Base-by-base conservation (phyloP, 2,329 filamentous ascomycete species). In the Zarea fungicola region DNA sequence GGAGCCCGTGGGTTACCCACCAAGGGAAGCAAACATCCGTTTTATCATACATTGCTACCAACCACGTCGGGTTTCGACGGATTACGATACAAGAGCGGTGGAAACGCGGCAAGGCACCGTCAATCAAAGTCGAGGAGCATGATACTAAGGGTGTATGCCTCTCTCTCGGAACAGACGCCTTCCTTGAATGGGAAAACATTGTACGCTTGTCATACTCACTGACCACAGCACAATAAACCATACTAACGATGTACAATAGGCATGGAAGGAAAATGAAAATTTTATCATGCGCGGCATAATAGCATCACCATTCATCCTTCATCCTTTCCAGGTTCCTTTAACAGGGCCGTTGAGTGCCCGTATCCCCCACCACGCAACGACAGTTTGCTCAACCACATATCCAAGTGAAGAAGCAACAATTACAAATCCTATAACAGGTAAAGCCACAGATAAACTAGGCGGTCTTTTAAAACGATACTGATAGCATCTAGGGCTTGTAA, bases 31-130 rank as follows among this genome's bases (percentile, higher is more conserved):
- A 63, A 18, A 69, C 66, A 0, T 71, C 73, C 16, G 67, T 76
- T 1, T 50, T 83, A 4, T 75, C 76, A 0, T 80, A 78, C 54
- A 60, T 77, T 9, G 64, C 74, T 2, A 67, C 65, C 29, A 74
- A 77, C 53, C 73, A 80, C 49, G 69, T 81, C 37, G 78, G 78
- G 1, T 82, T 82, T 55, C 71, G 77, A 16, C 67, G 68, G 34
- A 54, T 82, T 39, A 71, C 71, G 0, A 58, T 81, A 16, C 52
- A 61, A 2, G 59, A 56, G 0, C 37, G 60, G 0, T 73, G 69
- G 68, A 54, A 55, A 1, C 60, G 56, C 29, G 66, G 66, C 3
- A 42, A 67, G 14, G 52, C 63, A 1, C 69, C 74, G 2, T 53
- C 57, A 1, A 49, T 79, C 2, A 54, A 62, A 2, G 58, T 78